Evolutionary conservation across 768 basidiomycete species (phyloP).

Genomic region (Pisolithus albus): DNA sequence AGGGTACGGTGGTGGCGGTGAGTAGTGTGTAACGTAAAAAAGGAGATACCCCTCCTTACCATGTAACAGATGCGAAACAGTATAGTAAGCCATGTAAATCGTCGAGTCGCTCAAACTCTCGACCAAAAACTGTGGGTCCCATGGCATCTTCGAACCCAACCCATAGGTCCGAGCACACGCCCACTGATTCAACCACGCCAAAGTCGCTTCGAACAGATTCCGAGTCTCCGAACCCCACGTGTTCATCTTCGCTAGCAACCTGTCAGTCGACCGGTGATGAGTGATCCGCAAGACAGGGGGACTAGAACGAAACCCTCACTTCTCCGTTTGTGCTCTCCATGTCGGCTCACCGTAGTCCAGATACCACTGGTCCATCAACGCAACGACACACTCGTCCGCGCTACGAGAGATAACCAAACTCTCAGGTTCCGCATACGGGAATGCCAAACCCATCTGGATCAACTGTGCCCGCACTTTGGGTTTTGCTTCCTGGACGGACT

Average conservation of each 20-base stretch:
- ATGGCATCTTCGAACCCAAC: constrained; percentile 89
- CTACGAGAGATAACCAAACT: constrained; percentile 82
- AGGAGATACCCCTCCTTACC: constrained; percentile 40
- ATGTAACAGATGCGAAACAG: constrained; percentile 85
- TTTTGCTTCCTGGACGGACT: constrained; percentile 88
- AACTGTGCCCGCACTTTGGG: constrained; percentile 77
- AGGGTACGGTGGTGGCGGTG: not conserved
- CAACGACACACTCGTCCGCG: constrained; percentile 96
- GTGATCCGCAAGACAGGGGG: not conserved
- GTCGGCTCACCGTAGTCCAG: constrained; percentile 87
- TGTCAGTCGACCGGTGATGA: constrained; percentile 21
- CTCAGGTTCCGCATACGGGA: constrained; percentile 95
- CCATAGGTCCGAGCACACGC: constrained; percentile 98
- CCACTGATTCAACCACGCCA: constrained; percentile 98
- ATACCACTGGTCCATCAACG: constrained; percentile 99
- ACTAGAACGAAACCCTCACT: constrained; percentile 37
- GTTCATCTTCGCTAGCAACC: constrained; percentile 79
- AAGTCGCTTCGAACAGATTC: constrained; percentile 82
- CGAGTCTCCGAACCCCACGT: constrained; percentile 89
- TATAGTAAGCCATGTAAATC: constrained; percentile 98
- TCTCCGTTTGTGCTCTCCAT: constrained; percentile 86
- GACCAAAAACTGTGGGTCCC: constrained; percentile 95
- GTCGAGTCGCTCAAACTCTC: constrained; percentile 97
- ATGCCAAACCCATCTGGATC: constrained; percentile 70
- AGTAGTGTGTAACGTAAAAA: not conserved